Conservation (phyloP, 768 basidiomycete species). For the Dioszegia crocea region DNA sequence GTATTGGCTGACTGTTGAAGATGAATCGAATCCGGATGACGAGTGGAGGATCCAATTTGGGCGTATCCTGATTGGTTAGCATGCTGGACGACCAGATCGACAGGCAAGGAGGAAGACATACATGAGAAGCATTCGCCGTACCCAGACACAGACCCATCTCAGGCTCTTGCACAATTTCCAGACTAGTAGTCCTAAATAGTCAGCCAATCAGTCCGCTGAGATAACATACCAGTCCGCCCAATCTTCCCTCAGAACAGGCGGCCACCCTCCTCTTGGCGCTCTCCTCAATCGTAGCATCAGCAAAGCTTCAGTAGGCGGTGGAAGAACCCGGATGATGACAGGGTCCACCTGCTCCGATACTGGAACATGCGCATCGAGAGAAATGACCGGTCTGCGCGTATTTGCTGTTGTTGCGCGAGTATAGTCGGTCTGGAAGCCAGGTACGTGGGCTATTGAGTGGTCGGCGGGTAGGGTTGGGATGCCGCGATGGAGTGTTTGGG, state of each 20-base stretch:
- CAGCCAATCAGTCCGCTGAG: background rate
- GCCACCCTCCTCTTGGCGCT: background rate
- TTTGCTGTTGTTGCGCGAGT: background rate
- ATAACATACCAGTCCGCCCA: slow-evolving; percentile 2
- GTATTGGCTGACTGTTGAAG: background rate
- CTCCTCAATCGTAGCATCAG: background rate
- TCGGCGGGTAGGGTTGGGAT: background rate
- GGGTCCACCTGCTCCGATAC: no score
- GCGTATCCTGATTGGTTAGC: background rate
- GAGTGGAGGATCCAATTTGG: background rate
- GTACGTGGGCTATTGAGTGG: background rate
- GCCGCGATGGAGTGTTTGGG: background rate
- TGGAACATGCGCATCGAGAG: background rate
- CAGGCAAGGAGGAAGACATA: background rate
- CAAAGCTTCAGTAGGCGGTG: background rate
- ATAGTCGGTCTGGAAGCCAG: slow-evolving; percentile 3
- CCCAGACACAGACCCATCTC: background rate
- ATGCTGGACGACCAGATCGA: no score
- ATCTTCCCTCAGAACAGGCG: background rate
- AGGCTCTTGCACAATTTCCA: slow-evolving; percentile 1
- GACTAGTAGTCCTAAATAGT: background rate
- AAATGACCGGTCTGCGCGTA: background rate
- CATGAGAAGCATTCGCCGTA: background rate
- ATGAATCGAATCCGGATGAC: background rate
- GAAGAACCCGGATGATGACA: background rate